phyloP scores from a whole-genome alignment of 2,329 filamentous ascomycete genomes.

The Xylaria multiplex region DNA sequence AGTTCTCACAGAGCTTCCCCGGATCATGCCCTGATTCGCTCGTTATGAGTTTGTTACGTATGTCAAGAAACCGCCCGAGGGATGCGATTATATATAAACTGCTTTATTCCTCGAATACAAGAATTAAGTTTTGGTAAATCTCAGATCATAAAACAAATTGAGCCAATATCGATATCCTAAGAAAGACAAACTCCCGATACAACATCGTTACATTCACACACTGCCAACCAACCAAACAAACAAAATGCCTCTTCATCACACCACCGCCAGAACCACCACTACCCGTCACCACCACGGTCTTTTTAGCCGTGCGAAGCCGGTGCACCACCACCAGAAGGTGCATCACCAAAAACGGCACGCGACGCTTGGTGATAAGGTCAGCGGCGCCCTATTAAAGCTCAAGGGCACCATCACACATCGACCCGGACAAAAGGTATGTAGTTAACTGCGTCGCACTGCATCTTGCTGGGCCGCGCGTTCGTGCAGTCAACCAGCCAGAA shows the following conservation, averaged over 20 bases:
- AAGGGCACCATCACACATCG: slow-evolving; percentile 74
- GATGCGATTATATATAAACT: slow-evolving; percentile 19
- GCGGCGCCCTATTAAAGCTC: slow-evolving; percentile 77
- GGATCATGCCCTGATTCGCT: background rate
- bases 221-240: slow-evolving; percentile 9
- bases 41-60: slow-evolving; percentile 24
- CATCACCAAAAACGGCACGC: slow-evolving; percentile 75
- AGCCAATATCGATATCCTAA: background rate
- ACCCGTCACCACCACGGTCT: slow-evolving; percentile 55
- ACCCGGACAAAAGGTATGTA: slow-evolving; percentile 74
- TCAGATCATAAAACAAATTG: background rate
- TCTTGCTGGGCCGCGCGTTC: background rate
- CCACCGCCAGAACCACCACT: slow-evolving; percentile 56
- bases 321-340: slow-evolving; percentile 46
- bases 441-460: background rate
- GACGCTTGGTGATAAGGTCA: slow-evolving; percentile 79
- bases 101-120: background rate
- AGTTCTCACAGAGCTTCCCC: slow-evolving; percentile 7
- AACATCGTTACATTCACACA: slow-evolving; percentile 1
- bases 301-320: slow-evolving; percentile 49
- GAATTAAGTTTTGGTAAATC: background rate
- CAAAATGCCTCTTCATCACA: slow-evolving; percentile 35
- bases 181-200: background rate
- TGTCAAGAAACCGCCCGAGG: background rate
- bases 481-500: background rate